Evolutionary conservation across 805 yeast species (phyloP), one percentile per base, ranked within the genome.

Genomic region (Grigorovia yakushimaensis): DNA sequence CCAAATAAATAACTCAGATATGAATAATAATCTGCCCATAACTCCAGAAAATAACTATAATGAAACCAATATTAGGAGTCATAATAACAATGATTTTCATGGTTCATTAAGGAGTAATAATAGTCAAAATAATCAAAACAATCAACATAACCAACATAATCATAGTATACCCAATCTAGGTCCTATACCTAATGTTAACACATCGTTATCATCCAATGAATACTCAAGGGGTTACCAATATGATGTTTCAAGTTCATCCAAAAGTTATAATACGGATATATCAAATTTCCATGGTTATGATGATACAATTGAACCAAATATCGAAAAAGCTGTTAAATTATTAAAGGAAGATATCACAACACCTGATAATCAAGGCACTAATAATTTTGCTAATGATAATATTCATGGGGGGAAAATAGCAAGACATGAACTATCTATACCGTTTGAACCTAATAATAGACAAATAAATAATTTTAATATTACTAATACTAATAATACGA

Each of bases 311-410:
- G 60, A 53, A 24, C 60, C 61, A 10, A 51, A 52, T 33, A 52
- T 61, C 19, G 64, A 57, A 30, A 57, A 59, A 36, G 65, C 65
- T 6, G 62, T 57, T 1, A 46, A 51, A 36, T 43, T 54, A 4
- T 47, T 60, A 24, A 57, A 50, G 45, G 46, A 47, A 20, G 62
- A 59, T 37, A 56, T 51, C 41, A 41, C 17, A 33, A 33, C 17
- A 3, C 18, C 37, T 1, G 30, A 37, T 2, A 43, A 42, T 11
- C 50, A 53, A 21, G 43, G 39, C 20, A 42, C 47, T 7, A 51
- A 45, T 13, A 47, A 46, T 27, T 10, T 5, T 27, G 13, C 9
- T 27, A 27, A 15, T 27, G 13, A 27, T 27, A 27, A 27, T 27
- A 27, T 27, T 27, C 33, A 27, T 10, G 33, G 33, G 9, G 13